Percentiles rank a stretch among this genome's conserved stretches.
phyloP scores from a whole-genome alignment of 148 eudicot species.

The Pharnaceum exiguum region DNA sequence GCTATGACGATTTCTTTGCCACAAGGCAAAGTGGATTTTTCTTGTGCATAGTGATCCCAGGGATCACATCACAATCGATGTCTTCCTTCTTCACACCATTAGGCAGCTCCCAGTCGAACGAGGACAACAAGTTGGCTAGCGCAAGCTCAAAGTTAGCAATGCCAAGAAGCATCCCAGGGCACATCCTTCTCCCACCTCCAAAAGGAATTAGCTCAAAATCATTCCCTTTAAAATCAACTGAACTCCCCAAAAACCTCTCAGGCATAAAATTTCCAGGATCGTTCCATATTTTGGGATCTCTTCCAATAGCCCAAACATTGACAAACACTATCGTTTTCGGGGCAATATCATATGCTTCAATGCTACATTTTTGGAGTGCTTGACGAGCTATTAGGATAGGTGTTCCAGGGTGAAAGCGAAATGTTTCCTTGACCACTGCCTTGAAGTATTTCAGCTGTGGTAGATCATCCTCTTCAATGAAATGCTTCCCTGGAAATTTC shows the following conservation, averaged over 20 bases:
- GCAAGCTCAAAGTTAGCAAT: conserved; percentile 23
- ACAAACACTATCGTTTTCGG: conserved; percentile 23
- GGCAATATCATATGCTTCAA: conserved; percentile 28
- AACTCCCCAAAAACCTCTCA: conserved; percentile 25
- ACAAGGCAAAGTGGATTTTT: conserved; percentile 22
- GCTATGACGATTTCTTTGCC: too few species aligned
- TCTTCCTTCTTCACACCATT: conserved; percentile 22
- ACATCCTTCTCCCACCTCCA: conserved; percentile 38
- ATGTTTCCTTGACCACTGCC: conserved; percentile 28
- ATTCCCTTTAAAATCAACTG: conserved; percentile 22
- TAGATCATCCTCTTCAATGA: conserved; percentile 21
- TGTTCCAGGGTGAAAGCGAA: conserved; percentile 24
- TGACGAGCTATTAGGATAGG: conserved; percentile 29
- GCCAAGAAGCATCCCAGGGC: conserved; percentile 33
- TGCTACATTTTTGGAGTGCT: conserved; percentile 4
- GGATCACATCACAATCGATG: conserved; percentile 18
- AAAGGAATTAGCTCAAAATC: conserved; percentile 30
- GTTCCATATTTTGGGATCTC: conserved; percentile 32
- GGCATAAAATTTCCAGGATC: conserved; percentile 25
- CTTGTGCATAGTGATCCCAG: conserved; percentile 36
- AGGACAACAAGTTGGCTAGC: conserved; percentile 30
- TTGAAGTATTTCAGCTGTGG: conserved; percentile 13
- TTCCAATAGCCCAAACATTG: conserved; percentile 28
- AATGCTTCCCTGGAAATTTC: not conserved
- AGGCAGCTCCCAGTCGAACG: conserved; percentile 37